phyloP scores from a whole-genome alignment of 2,329 filamentous ascomycete species.

The Fusarium sp. region DNA sequence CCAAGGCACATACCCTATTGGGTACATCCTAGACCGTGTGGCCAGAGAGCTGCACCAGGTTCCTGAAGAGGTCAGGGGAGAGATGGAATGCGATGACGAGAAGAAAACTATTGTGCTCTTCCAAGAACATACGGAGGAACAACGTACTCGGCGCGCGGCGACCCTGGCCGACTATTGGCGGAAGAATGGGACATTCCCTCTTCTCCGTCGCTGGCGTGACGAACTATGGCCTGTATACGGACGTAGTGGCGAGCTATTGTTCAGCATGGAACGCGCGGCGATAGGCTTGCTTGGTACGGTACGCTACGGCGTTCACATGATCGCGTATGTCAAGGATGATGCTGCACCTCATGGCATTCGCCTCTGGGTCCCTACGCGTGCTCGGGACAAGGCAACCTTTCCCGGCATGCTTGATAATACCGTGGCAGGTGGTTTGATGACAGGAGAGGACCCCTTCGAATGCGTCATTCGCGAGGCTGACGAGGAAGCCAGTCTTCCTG shows the following conservation, averaged over 20 bases:
- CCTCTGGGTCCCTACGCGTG: conserved; percentile 85
- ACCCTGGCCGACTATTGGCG: conserved; percentile 74
- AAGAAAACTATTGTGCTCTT: conserved; percentile 72
- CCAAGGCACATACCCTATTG: conserved; percentile 71
- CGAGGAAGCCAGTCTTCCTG: conserved; percentile 87
- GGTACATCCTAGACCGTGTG: conserved; percentile 65
- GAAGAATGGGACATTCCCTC: conserved; percentile 73
- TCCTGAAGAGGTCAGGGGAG: conserved; percentile 61
- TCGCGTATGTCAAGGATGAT: conserved; percentile 67
- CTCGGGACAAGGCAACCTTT: conserved; percentile 84
- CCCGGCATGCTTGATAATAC: conserved; percentile 95
- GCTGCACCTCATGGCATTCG: conserved; percentile 65
- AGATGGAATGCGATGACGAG: conserved; percentile 68
- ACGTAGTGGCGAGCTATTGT: conserved; percentile 68
- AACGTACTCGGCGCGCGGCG: conserved; percentile 66
- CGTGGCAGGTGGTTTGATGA: conserved; percentile 81
- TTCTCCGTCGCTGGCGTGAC: conserved; percentile 81
- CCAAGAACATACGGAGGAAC: conserved; percentile 64
- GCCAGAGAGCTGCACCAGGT: conserved; percentile 58
- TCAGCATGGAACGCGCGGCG: conserved; percentile 80
- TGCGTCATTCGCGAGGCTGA: conserved; percentile 85
- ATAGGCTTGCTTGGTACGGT: conserved; percentile 78
- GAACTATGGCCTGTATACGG: conserved; percentile 84
- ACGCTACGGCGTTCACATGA: conserved; percentile 85
- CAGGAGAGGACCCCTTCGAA: conserved; percentile 81